A percentile compares a stretch with the other conserved stretches of the same genome.
phyloP scores from a whole-genome alignment of 2,329 filamentous ascomycete genomes.

The Arthrobotrys megalospora region DNA sequence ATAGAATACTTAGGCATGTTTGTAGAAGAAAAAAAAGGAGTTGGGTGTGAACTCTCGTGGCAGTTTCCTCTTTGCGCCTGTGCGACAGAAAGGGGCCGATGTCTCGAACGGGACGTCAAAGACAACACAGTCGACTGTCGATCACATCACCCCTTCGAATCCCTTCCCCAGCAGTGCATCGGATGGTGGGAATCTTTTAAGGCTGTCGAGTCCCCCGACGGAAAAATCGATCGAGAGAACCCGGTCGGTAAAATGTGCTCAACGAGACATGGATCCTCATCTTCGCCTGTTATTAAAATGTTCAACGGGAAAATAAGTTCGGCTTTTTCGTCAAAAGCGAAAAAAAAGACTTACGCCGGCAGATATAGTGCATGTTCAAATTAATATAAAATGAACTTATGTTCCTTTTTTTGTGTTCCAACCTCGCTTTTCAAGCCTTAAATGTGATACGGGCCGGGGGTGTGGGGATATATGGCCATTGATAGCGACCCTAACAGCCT shows the following conservation, averaged over 20 bases:
- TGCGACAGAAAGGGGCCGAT: conserved; percentile 39
- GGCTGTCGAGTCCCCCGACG: neutral
- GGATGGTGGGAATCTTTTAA: neutral
- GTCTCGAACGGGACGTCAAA: conserved; percentile 27
- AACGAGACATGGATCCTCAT: conserved; percentile 8
- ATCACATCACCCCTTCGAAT: neutral
- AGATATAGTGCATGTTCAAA: conserved; percentile 11
- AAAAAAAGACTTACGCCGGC: neutral
- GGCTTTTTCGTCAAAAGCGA: conserved; percentile 9
- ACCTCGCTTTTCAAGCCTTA: conserved; percentile 23
- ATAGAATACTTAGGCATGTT: neutral
- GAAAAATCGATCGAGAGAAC: conserved; percentile 8
- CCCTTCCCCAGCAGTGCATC: neutral
- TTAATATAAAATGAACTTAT: conserved; percentile 10
- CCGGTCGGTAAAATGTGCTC: conserved; percentile 10
- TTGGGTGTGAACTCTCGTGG: neutral
- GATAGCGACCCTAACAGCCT: conserved; percentile 24
- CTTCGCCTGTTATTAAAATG: conserved; percentile 18
- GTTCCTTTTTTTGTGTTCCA: neutral
- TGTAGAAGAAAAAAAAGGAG: neutral
- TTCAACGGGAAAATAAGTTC: neutral
- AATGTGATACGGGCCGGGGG: conserved; percentile 42
- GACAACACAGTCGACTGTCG: conserved; percentile 28
- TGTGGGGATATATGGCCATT: neutral
- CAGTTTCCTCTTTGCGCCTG: conserved; percentile 31